Evolutionary conservation across 176 grass and related monocot species (phyloP), one percentile per base, ranked within the genome.

Genomic region (Saccharum spontaneum): DNA sequence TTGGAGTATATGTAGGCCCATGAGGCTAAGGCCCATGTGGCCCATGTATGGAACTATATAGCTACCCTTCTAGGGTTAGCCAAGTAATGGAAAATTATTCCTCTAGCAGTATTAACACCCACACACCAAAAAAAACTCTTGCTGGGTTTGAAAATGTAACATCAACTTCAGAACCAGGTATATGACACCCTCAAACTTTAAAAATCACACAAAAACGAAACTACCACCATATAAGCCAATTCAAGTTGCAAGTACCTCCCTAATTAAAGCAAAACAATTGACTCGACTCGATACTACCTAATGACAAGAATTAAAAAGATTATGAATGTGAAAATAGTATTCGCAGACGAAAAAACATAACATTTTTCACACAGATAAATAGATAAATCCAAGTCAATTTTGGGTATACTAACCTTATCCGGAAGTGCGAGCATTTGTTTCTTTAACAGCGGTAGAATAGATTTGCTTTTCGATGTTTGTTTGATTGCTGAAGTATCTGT

Each of bases 371-470:
- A 67, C 4, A 85, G 49, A 78, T 64, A 3, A 74, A 75, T 46
- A 41, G 3, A 50, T 40, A 50, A 30, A 40, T 34, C 6, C 24
- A 80, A 78, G 20, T 75, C 18, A 67, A 83, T 57, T 76, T 71
- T 26, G 67, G 63, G 28, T 9, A 57, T 86, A 79, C 97, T 89
- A 92, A 99, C 97, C 97, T 99, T 99, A 89, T 96, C 93, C 6
- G 93, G 97, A 88, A 99, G 88, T 75, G 78, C 52, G 86, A 94
- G 91, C 36, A 89, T 89, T 60, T 94, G 87, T 83, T 95, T 99
- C 86, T 99, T 99, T 87, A 96, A 73, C 28, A 78, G 82, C 55
- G 81, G 81, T 70, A 90, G 63, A 74, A 92, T 70, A 23, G 91
- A 79, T 90, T 89, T 99, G 77, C 86, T 88, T 84, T 92, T 95